Conservation (phyloP, 768 basidiomycete species). For the Serendipita sp. region DNA sequence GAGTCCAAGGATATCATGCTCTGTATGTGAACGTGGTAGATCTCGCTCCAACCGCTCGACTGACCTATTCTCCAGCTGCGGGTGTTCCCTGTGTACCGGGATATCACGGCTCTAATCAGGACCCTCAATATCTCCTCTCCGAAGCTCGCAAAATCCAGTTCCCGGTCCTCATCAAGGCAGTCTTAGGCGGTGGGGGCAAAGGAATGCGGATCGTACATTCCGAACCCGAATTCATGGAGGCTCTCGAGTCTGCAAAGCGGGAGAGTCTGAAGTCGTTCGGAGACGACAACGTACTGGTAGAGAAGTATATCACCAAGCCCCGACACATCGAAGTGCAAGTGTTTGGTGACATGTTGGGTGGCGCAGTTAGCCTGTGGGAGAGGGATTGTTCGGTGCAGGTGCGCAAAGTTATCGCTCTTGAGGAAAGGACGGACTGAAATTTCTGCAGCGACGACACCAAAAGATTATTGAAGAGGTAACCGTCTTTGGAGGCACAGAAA, state of each 20-base stretch:
- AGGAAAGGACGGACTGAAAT: neutral
- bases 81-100: constrained; percentile 89
- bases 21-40: constrained; percentile 24
- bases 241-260: constrained; percentile 71
- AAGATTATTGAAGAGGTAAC: constrained; percentile 84
- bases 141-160: constrained; percentile 61
- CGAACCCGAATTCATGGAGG: constrained; percentile 56
- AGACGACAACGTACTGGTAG: constrained; percentile 71
- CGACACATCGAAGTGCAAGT: constrained; percentile 92
- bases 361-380: constrained; percentile 88
- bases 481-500: neutral
- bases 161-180: constrained; percentile 91
- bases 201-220: constrained; percentile 76
- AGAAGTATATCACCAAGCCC: constrained; percentile 75
- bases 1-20: constrained; percentile 95
- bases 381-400: constrained; percentile 78
- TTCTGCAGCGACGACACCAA: constrained; percentile 53
- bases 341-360: constrained; percentile 71
- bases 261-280: constrained; percentile 82
- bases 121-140: constrained; percentile 47
- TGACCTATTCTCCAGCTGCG: constrained; percentile 34
- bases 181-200: constrained; percentile 89
- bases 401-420: neutral
- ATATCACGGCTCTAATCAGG: constrained; percentile 76
- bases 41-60: constrained; percentile 2